phyloP scores from a whole-genome alignment of 106 monocot genomes.

The Allium sativum region DNA sequence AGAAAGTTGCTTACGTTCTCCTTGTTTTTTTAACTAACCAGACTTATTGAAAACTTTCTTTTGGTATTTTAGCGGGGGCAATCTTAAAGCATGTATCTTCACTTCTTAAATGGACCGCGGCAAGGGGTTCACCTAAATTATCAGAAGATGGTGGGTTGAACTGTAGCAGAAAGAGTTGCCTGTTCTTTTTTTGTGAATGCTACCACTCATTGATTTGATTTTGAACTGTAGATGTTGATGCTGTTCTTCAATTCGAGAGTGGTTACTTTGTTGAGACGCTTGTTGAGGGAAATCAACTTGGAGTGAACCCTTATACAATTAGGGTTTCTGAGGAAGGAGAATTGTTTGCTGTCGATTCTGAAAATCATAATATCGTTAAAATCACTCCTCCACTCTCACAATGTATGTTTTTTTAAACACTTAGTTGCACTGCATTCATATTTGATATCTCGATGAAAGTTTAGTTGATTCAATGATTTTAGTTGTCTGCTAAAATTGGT shows the following conservation, averaged over 20 bases:
- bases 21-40: neutral
- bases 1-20: neutral
- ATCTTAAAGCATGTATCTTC: constrained; percentile 57
- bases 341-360: constrained; percentile 73
- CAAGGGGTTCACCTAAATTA: constrained; percentile 20
- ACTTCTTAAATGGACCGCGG: constrained; percentile 67
- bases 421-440: neutral
- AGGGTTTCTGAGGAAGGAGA: constrained; percentile 87
- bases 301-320: constrained; percentile 66
- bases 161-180: neutral
- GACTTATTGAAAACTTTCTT: neutral
- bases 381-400: constrained; percentile 75
- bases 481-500: too few relatives aligned
- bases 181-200: constrained; percentile 5
- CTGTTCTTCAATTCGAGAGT: constrained; percentile 64
- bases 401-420: constrained; percentile 26
- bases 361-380: constrained; percentile 58
- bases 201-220: constrained; percentile 1
- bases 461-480: neutral
- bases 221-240: constrained; percentile 40
- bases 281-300: constrained; percentile 88
- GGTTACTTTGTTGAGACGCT: constrained; percentile 96
- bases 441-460: neutral
- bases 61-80: constrained; percentile 19
- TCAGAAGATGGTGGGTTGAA: constrained; percentile 32